Percentiles rank a stretch among this genome's conserved stretches.
These are phyloP conservation scores for Lasiodiplodia hormozganensis DNA, from an alignment of 2,329 filamentous ascomycete genomes.

Conservation along the genomic window DNA sequence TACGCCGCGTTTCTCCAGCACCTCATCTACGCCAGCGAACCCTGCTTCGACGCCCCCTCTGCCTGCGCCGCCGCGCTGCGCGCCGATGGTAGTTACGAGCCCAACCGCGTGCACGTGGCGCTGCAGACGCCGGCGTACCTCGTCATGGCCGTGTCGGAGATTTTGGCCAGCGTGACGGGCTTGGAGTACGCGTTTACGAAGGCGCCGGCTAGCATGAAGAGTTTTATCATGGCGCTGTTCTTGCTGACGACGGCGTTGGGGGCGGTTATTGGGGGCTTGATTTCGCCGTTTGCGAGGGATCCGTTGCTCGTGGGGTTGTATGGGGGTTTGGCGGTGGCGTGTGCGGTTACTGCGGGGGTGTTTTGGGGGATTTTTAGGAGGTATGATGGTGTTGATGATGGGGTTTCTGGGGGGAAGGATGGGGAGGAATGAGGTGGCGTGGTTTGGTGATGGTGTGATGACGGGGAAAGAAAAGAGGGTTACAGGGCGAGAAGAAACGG, in stretches of 20 bases:
- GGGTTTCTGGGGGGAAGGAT: conserved; percentile 3
- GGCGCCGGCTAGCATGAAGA: conserved; percentile 56
- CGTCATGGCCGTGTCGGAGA: conserved; percentile 54
- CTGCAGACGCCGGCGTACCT: conserved; percentile 55
- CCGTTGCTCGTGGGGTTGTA: conserved; percentile 74
- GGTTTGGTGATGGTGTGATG: neutral
- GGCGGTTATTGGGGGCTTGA: conserved; percentile 65
- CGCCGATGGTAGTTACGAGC: conserved; percentile 40
- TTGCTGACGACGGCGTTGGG: conserved; percentile 66
- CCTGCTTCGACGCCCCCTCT: conserved; percentile 58
- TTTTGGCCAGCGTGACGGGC: conserved; percentile 56
- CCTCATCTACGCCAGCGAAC: conserved; percentile 60
- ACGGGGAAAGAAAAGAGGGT: too few relatives aligned
- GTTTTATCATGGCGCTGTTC: conserved; percentile 62
- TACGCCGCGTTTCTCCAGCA: conserved; percentile 66
- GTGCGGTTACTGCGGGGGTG: conserved; percentile 56
- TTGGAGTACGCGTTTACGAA: conserved; percentile 57
- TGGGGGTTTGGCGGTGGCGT: conserved; percentile 60
- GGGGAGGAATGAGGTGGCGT: neutral
- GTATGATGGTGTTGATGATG: conserved; percentile 8
- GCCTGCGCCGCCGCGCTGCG: conserved; percentile 45
- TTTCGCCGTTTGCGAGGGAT: conserved; percentile 67
- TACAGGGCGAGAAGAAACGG: too few relatives aligned
- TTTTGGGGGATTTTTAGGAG: conserved; percentile 61
- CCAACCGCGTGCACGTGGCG: conserved; percentile 54